phyloP scores from a whole-genome alignment of 306 rosid species.

The Chamaecrista fasciculata region DNA sequence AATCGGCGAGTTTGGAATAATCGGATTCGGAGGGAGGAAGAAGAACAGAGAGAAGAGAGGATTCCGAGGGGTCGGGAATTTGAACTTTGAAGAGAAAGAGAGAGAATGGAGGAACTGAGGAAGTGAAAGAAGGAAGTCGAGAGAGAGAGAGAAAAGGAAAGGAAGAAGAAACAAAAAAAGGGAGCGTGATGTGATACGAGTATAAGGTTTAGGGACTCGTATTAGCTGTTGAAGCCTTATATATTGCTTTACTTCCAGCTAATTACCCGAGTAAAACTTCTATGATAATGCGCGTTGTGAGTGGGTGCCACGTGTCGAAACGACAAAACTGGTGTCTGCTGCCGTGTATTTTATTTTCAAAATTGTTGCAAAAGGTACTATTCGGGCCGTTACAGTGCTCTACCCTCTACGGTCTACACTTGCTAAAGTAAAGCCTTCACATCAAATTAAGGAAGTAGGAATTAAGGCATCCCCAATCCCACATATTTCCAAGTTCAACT shows the following conservation, averaged over 20 bases:
- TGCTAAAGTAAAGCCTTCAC: too few species aligned
- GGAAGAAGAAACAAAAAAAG: not conserved
- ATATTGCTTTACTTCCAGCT: too few species aligned
- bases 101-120: not conserved
- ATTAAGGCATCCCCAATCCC: too few species aligned
- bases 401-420: too few species aligned
- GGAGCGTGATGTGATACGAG: too few species aligned
- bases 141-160: not conserved
- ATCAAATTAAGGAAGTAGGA: too few species aligned
- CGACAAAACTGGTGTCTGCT: not conserved
- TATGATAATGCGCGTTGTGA: not conserved
- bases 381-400: not conserved
- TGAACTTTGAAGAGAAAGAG: not conserved
- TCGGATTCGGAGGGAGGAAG: too few species aligned
- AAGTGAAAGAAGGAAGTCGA: not conserved
- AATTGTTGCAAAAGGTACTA: not conserved
- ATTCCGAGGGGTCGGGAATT: slow-evolving; percentile 1
- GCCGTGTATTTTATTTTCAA: not conserved
- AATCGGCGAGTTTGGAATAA: slow-evolving; percentile 1
- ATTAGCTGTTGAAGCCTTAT: too few species aligned
- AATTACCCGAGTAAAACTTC: too few species aligned
- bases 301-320: slow-evolving; percentile 1
- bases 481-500: too few species aligned
- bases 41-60: not conserved
- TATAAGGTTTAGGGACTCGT: too few species aligned